phyloP scores from a whole-genome alignment of 139 green algal genomes.

The Auxenochlorella pyrenoidosa region DNA sequence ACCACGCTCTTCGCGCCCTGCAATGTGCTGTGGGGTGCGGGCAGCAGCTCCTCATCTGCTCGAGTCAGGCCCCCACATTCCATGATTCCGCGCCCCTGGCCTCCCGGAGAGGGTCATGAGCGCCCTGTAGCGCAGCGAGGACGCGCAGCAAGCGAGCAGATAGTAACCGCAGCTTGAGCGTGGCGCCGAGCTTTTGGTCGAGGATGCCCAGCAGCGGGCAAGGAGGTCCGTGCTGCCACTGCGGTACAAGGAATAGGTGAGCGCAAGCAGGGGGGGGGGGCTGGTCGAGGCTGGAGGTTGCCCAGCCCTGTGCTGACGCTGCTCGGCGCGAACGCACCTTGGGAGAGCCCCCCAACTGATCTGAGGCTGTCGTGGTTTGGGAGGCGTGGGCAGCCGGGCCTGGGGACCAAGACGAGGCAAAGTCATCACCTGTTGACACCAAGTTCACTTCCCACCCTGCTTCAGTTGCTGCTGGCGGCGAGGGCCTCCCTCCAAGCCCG shows the following conservation, averaged over 20 bases:
- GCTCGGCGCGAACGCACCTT: neutral
- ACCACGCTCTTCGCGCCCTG: no score
- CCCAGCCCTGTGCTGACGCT: neutral
- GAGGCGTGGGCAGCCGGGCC: neutral
- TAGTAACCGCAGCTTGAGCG: no score
- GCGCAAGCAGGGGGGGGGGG: neutral
- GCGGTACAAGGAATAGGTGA: slow-evolving; percentile 23
- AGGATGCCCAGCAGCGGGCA: slow-evolving; percentile 11
- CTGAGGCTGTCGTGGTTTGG: neutral
- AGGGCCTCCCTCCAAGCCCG: slow-evolving; percentile 64
- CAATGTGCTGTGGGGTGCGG: no score
- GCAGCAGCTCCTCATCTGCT: no score
- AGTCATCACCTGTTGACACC: neutral
- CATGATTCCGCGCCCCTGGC: no score
- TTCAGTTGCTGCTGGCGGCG: slow-evolving; percentile 60
- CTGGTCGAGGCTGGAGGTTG: neutral
- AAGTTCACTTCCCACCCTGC: neutral
- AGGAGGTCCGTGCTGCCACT: slow-evolving; percentile 55
- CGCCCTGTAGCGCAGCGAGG: no score
- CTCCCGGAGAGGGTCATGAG: no score
- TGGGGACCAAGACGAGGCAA: neutral
- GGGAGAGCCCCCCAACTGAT: neutral
- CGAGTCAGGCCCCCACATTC: no score
- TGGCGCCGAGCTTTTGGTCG: no score
- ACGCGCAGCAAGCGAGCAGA: no score